Conservation (phyloP, 2,329 filamentous ascomycete genomes). For the Aspergillus luchuensis region DNA sequence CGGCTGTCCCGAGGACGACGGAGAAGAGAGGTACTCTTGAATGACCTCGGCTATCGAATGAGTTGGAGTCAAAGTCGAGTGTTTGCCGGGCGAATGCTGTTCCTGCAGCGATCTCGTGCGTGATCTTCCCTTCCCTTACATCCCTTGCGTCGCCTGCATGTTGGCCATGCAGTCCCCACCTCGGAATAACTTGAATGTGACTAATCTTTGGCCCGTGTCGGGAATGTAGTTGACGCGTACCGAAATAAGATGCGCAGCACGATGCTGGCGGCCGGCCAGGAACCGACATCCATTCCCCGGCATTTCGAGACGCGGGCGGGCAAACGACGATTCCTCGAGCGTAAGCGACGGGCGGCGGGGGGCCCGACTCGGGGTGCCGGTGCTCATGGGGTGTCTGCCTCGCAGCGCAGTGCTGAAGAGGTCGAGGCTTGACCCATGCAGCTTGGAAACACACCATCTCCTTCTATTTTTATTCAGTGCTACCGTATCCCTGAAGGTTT, state of each 20-base stretch:
- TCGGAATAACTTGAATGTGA: not conserved
- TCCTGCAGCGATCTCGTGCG: slow-evolving; percentile 88
- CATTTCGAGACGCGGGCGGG: slow-evolving; percentile 89
- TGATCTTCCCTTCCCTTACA: slow-evolving; percentile 32
- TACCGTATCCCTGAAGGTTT: too few species aligned
- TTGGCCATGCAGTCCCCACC: slow-evolving; percentile 6
- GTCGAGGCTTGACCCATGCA: slow-evolving; percentile 32
- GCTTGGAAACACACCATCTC: too few species aligned
- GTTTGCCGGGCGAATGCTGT: slow-evolving; percentile 82
- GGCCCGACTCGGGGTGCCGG: slow-evolving; percentile 17
- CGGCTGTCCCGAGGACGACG: slow-evolving; percentile 69
- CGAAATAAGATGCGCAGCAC: slow-evolving; percentile 85
- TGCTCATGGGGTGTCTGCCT: slow-evolving; percentile 26
- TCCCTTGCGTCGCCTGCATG: slow-evolving; percentile 14
- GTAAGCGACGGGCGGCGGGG: slow-evolving; percentile 24
- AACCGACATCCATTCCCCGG: slow-evolving; percentile 70
- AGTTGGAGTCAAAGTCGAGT: slow-evolving; percentile 94
- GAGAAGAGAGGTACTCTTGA: slow-evolving; percentile 82
- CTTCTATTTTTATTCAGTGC: too few species aligned
- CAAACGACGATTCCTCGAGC: slow-evolving; percentile 73
- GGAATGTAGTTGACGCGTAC: slow-evolving; percentile 79
- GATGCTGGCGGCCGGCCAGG: slow-evolving; percentile 76
- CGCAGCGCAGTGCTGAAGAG: slow-evolving; percentile 40
- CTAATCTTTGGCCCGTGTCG: slow-evolving; percentile 12
- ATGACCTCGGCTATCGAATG: slow-evolving; percentile 92